Evolutionary conservation across 2,329 filamentous ascomycete genomes (phyloP).

Genomic region (Beauveria sp.): DNA sequence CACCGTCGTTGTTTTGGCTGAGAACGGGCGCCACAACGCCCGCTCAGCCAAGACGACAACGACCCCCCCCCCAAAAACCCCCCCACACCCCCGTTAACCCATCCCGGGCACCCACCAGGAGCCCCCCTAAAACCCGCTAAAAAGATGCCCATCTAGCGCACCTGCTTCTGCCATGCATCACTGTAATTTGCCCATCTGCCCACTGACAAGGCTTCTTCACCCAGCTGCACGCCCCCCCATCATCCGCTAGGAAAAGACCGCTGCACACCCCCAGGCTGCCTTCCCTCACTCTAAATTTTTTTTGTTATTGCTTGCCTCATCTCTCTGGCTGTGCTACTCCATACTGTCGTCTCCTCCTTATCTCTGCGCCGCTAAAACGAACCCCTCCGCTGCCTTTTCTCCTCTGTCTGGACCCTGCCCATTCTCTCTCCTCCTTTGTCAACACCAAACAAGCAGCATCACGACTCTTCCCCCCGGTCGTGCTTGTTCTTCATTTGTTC

Average conservation of each 20-base stretch:
- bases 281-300: not conserved
- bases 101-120: not conserved
- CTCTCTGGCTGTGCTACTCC: not conserved
- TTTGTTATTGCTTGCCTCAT: conserved; percentile 3
- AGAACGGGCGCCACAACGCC: too few species aligned
- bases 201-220: not conserved
- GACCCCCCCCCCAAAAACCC: too few species aligned
- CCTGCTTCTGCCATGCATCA: conserved; percentile 3
- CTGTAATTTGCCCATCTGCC: conserved; percentile 8
- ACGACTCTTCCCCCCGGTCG: conserved; percentile 9
- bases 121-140: not conserved
- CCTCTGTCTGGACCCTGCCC: conserved; percentile 8
- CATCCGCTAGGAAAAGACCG: not conserved
- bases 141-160: not conserved
- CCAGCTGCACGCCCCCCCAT: not conserved
- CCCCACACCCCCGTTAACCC: not conserved
- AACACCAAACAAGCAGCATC: conserved; percentile 8
- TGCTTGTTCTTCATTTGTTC: not conserved
- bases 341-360: conserved; percentile 2
- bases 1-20: too few species aligned
- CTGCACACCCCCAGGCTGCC: not conserved
- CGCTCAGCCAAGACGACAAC: too few species aligned
- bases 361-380: conserved; percentile 8
- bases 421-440: conserved; percentile 3
- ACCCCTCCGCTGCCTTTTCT: conserved; percentile 8